These are phyloP conservation scores for Phoma sp. DNA, from an alignment of 2,329 filamentous ascomycete species.

Conservation along the genomic window DNA sequence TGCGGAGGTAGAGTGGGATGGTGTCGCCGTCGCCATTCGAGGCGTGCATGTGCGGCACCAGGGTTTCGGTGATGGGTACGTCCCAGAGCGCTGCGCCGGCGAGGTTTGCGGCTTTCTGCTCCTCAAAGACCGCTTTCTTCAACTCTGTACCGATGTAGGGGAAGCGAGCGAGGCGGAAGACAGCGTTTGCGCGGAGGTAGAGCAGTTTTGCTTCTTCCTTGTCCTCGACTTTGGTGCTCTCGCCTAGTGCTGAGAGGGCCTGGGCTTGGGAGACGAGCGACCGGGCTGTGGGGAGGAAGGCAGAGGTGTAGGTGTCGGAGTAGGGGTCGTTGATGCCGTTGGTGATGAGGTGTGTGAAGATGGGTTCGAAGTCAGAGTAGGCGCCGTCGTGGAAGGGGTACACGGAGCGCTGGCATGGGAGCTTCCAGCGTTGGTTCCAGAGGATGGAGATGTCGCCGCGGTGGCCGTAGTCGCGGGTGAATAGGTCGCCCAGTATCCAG, in stretches of 20 bases:
- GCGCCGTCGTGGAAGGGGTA: conserved; percentile 76
- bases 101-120: conserved; percentile 68
- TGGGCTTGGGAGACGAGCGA: conserved; percentile 61
- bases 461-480: conserved; percentile 46
- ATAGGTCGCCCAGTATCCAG: conserved; percentile 47
- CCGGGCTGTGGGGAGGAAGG: conserved; percentile 65
- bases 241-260: conserved; percentile 37
- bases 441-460: conserved; percentile 40
- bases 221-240: conserved; percentile 50
- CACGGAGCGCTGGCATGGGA: conserved; percentile 54
- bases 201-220: conserved; percentile 61
- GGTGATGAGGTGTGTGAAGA: conserved; percentile 50
- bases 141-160: conserved; percentile 58
- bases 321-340: conserved; percentile 70
- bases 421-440: conserved; percentile 44
- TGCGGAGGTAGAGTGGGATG: conserved; percentile 70
- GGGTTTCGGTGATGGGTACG: conserved; percentile 65
- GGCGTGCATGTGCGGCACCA: conserved; percentile 63
- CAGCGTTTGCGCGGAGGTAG: conserved; percentile 73
- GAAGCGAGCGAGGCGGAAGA: conserved; percentile 75
- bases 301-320: conserved; percentile 66
- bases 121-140: conserved; percentile 67
- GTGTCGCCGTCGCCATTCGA: conserved; percentile 57
- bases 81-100: conserved; percentile 54
- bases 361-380: conserved; percentile 71